Base-by-base conservation (phyloP, 2,329 filamentous ascomycete species). In the Pseudohalonectria lignicola region DNA sequence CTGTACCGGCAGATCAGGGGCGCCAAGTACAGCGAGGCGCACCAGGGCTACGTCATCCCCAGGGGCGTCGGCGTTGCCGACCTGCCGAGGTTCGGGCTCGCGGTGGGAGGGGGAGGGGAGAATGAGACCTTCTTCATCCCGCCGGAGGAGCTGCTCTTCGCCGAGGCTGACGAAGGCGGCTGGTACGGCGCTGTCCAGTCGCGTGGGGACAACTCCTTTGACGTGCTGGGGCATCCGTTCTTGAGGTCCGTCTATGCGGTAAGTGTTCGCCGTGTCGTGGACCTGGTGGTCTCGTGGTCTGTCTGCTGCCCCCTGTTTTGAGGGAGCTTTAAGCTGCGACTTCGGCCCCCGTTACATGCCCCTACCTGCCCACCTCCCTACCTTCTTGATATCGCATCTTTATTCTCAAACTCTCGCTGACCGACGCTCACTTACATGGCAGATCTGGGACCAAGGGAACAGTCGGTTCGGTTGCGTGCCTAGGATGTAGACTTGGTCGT, bases 171-270 rank as follows among this genome's bases (percentile, higher is more conserved):
- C 10, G 61, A 67, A 35, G 69, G 67, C 3, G 68, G 67, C 53
- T 66, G 69, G 48, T 83, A 77, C 49, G 79, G 79, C 5, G 76
- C 74, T 3, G 73, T 83, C 23, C 78, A 84, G 59, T 76, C 70
- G 36, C 67, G 75, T 31, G 77, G 77, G 3, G 56, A 60, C 37
- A 60, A 72, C 53, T 50, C 59, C 3, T 77, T 81, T 47, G 76
- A 81, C 50, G 79, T 83, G 32, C 60, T 79, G 13, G 79, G 78
- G 5, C 76, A 74, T 45, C 69, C 69, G 2, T 79, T 78, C 50
- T 54, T 83, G 54, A 80, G 79, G 62, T 71, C 66, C 18, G 61
- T 80, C 39, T 83, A 83, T 50, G 75, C 72, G 39, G 69, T 75
- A 53, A 60, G 69, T 61, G 2, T 21, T 32, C n/a, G 23, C 29